Evolutionary conservation across 805 yeast genomes (phyloP), one percentile per base, ranked within the genome.

Genomic region (Helenozyma baotianmanensis): DNA sequence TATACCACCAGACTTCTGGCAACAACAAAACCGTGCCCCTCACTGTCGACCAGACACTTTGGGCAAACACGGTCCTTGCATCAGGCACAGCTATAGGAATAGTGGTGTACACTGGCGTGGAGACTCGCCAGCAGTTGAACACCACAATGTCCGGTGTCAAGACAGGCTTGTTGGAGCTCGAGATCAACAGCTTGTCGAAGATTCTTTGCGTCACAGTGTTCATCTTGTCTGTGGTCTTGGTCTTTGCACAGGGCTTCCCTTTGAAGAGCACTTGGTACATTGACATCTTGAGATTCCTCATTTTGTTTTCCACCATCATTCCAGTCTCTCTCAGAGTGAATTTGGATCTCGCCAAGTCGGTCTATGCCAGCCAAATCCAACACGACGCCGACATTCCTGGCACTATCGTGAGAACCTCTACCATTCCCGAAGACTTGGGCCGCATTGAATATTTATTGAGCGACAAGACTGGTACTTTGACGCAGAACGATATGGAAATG

Each of bases 61-160:
- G 99, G 99, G 97, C 97, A 10, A 92, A 92, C 55, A 92, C 99
- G 0, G 97, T 94, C 1, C 67, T 94, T 11, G 97, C 98, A 0
- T 84, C 96, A 0, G 97, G 97, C 10, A 75, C 86, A 3, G 92
- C 94, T 6, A 67, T 89, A 29, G 98, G 95, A 2, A 79, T 90
- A 47, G 77, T 92, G 11, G 69, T 88, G 2, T 92, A 88, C 56
- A 90, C 97, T 0, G 99, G 99, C 14, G 59, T 63, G 22, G 97
- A 92, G 51, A 94, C 98, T 1, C 78, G 98, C 43, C 97, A 89
- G 62, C 84, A 94, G 15, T 75, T 89, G 82, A 94, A 94, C 59
- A 90, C 97, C 1, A 80, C 96, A 1, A 71, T 72, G 39, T 74
- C 94, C 3, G 87, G 89, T 15, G 94, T 86, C 10, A 92, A 92